Base-by-base conservation (phyloP, 1,284 basidiomycete genomes). In the Wolfiporia cocos region DNA sequence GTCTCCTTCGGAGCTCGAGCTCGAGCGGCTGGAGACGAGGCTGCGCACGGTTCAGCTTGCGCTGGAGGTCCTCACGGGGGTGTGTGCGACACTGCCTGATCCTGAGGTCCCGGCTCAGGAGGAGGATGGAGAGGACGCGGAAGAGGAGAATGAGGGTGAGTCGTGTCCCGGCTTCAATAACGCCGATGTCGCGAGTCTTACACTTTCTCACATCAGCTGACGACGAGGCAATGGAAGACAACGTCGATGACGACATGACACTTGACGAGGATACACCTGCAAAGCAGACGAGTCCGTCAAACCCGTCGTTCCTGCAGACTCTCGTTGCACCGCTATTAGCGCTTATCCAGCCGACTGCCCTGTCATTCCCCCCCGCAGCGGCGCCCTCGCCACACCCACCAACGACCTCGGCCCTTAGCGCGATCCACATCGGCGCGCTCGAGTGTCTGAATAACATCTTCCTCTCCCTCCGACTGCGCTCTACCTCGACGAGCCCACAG, bases 361-460 rank as follows among this genome's bases (percentile, higher is more conserved):
- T 92, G 21, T 93, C 90, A 3, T 93, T 92, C 66, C 77, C 85
- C n/a, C 86, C 88, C 0, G 64, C 78, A 10, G 71, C 75, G 17
- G 59, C 73, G 3, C 74, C 76, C 4, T 89, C 87, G 0, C 66
- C 73, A 12, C 88, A 93, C 58, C 87, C 88, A 33, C 91, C 90
- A 2, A 92, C 83, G 11, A 93, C 91, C 0, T 88, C 90, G 9
- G 82, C 73, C 5, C 74, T 95, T 29, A 77, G 83, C 47, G 76
- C 82, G 1, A 78, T 95, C 34, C 92, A 95, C 58, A 71, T 91
- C 38, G 74, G 83, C 47, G 89, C 92, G 5, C 71, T 94, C 37
- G 92, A 95, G 62, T 92, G 91, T 52, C 73, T 96, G 43, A 94
- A 92, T 60, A 96, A 97, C 62, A 72, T 93, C 12, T 85, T 94